Base-by-base conservation (phyloP, 805 yeast genomes). In the Metschnikowia picachoensis region DNA sequence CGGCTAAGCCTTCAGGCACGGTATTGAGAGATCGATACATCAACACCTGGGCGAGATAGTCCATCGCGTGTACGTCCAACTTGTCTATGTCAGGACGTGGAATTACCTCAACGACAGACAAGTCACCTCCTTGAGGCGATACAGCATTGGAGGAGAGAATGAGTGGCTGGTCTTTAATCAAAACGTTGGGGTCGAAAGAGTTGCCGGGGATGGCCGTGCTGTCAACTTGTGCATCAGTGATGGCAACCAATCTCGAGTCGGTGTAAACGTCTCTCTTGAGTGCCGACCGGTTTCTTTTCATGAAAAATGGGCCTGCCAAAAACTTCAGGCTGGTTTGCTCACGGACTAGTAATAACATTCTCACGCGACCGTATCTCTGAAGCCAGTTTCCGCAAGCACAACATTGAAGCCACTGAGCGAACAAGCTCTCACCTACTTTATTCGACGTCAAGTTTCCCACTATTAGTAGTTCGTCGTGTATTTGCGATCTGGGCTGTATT, bases 321-420 rank as follows among this genome's bases (percentile, higher is more conserved):
- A 87, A 70, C 60, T 87, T 85, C 48, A 67, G 64, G 5, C 73
- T 73, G 1, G 87, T 80, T 0, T 68, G 42, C 7, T 82, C 79
- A 3, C 82, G 80, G 16, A 83, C 70, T 81, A 91, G 79, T 13
- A 85, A 64, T 20, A 91, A 66, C 82, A 88, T 79, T 50, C 87
- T 73, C 2, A 90, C 91, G 40, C 85, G 75, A 8, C 95, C 76
- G 62, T 76, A 85, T 53, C 73, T 70, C 51, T 82, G 83, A 8
- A 87, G 61, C 96, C 96, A 88, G 58, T 85, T 86, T 40, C 76
- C 70, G 59, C 83, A 75, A 0, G 78, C 82, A 28, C 83, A 68
- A 63, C 95, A 85, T 49, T 76, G 77, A 30, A 85, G 62, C 81
- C 89, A 85, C 65, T 88, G 96, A 46, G 85, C 81, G 25, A 85